Evolutionary conservation across 306 rosid species (phyloP), one percentile per base, ranked within the genome.

Genomic region (Canavalia gladiata): DNA sequence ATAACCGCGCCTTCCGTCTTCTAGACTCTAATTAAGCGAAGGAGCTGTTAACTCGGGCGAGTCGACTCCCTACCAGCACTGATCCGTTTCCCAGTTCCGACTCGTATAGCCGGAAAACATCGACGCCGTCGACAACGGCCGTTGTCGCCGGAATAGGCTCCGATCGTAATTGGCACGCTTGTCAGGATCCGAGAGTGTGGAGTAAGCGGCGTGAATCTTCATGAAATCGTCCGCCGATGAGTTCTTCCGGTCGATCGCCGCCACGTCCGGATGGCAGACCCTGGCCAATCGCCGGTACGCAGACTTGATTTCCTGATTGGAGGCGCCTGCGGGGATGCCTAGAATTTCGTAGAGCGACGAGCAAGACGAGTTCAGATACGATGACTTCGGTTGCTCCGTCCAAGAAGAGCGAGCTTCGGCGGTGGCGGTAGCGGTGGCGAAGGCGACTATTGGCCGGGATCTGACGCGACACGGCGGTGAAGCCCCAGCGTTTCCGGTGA

Each of bases 11-110:
- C 64, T 77, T 75, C 42, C 45, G 51, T 31, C 39, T 2, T 13
- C 11, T 13, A 51, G 6, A 4, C 33, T 6, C 31, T 10, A 31
- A 18, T 33, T 9, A 34, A 10, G 12, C 79, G 6, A 37, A 35
- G 29, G 3, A 35, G 57, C 25, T 30, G 46, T 30, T 30, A 8
- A 60, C 79, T 70, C 84, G 60, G 41, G 0, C 73, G 84, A 86
- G 76, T 85, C 85, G n/a, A 80, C 89, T 85, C 86, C 49, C 87
- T 90, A 95, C 99, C 97, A 95, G 86, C 99, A 95, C 97, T 95
- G 99, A 41, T 95, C 99, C 10, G 99, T 90, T 91, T 95, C 99
- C 99, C 99, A 95, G 42, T 86, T 95, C 86, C 94, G 90, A 35
- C 93, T 42, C 25, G 87, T 49, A 80, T 89, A 92, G 31, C 97